These are phyloP conservation scores for Eucalyptus marginata DNA, from an alignment of 345 rosid genomes.

Conservation along the genomic window DNA sequence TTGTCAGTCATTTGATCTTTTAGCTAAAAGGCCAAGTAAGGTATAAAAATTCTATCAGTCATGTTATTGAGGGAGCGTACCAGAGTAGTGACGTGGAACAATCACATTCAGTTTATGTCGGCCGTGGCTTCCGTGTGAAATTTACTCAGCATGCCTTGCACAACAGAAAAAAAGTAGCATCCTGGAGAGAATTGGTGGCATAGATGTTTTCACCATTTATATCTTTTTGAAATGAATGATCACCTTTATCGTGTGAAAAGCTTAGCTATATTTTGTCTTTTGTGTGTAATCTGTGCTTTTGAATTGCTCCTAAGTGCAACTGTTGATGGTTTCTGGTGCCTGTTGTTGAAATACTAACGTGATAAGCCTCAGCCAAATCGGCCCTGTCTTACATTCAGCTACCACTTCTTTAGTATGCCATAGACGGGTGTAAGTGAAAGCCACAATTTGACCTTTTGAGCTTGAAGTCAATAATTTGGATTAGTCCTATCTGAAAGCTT, in stretches of 20 bases:
- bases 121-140: background rate
- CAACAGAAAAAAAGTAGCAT: background rate
- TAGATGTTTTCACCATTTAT: background rate
- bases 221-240: background rate
- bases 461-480: background rate
- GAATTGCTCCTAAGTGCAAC: background rate
- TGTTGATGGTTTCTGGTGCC: background rate
- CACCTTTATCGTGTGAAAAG: background rate
- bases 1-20: background rate
- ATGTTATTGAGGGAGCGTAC: background rate
- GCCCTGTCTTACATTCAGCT: background rate
- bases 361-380: background rate
- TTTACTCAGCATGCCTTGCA: background rate
- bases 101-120: background rate
- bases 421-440: background rate
- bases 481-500: background rate
- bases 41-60: background rate
- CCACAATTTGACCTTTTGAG: background rate
- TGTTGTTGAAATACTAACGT: background rate
- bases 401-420: background rate
- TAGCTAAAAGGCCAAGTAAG: background rate
- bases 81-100: background rate
- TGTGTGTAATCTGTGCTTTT: background rate
- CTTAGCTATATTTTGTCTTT: background rate
- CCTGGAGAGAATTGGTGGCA: background rate